Percentiles rank a stretch among this genome's conserved stretches.
Evolutionary conservation across 2,329 filamentous ascomycete genomes (phyloP).

Genomic region (Verticillium isaacii): DNA sequence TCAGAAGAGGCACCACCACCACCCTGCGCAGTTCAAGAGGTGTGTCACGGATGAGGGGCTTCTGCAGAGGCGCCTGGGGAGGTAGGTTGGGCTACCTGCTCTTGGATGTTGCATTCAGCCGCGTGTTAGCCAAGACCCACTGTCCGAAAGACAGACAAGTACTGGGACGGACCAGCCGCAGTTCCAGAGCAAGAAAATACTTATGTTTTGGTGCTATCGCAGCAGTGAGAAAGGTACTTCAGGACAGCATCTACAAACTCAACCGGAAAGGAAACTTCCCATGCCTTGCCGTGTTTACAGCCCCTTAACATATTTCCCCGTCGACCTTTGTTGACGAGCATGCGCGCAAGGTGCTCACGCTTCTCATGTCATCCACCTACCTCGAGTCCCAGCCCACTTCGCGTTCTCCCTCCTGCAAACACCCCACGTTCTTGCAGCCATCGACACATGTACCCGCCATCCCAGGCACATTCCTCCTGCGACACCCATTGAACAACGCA

Average conservation of each 20-base stretch:
- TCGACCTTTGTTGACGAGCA: constrained; percentile 7
- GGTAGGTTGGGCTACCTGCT: neutral
- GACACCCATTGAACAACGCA: constrained; percentile 15
- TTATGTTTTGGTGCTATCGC: too few species aligned
- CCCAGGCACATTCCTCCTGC: constrained; percentile 14
- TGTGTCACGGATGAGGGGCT: neutral
- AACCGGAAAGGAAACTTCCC: neutral
- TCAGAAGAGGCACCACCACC: neutral
- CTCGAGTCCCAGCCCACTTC: constrained; percentile 8
- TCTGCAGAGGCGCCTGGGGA: neutral
- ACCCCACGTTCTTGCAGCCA: constrained; percentile 30
- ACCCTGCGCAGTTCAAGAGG: neutral
- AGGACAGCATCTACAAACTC: neutral
- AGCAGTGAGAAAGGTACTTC: too few species aligned
- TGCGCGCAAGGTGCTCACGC: constrained; percentile 7
- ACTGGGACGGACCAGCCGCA: neutral
- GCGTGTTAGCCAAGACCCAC: neutral
- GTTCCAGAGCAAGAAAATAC: neutral
- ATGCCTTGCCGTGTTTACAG: neutral
- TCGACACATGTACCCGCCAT: constrained; percentile 16
- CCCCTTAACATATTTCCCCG: neutral
- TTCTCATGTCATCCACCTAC: neutral
- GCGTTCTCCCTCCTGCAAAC: constrained; percentile 24
- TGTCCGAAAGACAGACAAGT: neutral
- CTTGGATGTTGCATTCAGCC: neutral